Base-by-base conservation (phyloP, 495 filamentous ascomycete genomes). In the Tuber aestivum region DNA sequence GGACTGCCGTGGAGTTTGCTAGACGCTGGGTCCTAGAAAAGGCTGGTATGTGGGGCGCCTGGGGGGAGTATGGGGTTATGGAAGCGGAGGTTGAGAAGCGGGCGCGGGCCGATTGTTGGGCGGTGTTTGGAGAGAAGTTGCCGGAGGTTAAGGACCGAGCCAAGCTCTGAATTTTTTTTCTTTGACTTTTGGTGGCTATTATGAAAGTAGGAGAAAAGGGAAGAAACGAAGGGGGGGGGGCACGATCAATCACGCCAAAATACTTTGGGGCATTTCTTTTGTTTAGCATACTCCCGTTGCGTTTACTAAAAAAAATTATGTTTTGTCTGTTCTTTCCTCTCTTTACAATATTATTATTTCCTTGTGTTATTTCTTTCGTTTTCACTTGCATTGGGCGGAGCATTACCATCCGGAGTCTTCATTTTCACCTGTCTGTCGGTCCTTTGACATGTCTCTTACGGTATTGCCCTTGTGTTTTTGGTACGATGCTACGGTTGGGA, bases 21-120 rank as follows among this genome's bases (percentile, higher is more conserved):
- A 83, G 75, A 50, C 68, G 81, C 35, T 83, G 81, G 81, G 79
- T 83, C 10, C 42, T 83, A 48, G 75, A 79, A 70, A 79, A 74
- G 48, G 80, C 70, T 23, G 80, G 81, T 32, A 56, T 76, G 41
- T 76, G 77, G 71, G 81, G 78, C 32, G 75, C 73, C 68, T 81
- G 70, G 7, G 75, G 79, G 38, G 75, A 82, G n/a, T 73, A 71
- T 21, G 80, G 77, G 42, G 72, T 23, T 16, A 73, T 72, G 27
- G 72, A 74, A 40, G 74, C 74, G 61, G 80, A 80, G 20, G 78
- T 74, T 45, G 79, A 81, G 69, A 77, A 79, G 40, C 61, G 77
- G 72, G 70, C 78, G 35, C 74, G 73, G 27, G 77, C 78, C 37
- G 80, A 82, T 71, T 74, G 79, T 16, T 73, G 75, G 76, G 70